phyloP scores from a whole-genome alignment of 495 filamentous ascomycete genomes.

The Neohortaea acidophila region DNA sequence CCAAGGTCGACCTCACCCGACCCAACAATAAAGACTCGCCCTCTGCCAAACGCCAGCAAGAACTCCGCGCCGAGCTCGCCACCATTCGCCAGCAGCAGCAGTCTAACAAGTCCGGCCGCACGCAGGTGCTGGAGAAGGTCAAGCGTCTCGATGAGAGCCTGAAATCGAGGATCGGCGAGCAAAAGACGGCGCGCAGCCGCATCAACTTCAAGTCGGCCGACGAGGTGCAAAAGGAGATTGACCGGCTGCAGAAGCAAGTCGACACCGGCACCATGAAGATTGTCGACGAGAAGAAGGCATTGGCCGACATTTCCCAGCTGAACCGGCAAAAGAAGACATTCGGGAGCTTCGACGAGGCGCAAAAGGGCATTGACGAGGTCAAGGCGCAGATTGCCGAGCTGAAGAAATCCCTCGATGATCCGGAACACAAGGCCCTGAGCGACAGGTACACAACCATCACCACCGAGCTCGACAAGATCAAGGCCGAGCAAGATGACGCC shows the following conservation, averaged over 20 bases:
- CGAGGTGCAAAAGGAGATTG: conserved; percentile 71
- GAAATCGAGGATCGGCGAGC: conserved; percentile 64
- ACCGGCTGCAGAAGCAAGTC: conserved; percentile 63
- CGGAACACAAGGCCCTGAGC: conserved; percentile 75
- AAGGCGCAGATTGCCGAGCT: conserved; percentile 74
- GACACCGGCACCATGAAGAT: conserved; percentile 77
- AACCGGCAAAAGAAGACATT: conserved; percentile 86
- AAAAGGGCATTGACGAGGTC: conserved; percentile 71
- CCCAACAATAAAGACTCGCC: conserved; percentile 64
- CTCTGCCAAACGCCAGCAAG: conserved; percentile 57
- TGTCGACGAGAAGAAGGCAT: conserved; percentile 91
- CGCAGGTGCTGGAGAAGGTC: conserved; percentile 66
- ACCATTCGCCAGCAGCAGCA: conserved; percentile 69
- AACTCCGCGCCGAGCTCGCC: conserved; percentile 56
- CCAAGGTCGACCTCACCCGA: conserved; percentile 65
- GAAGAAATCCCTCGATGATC: conserved; percentile 73
- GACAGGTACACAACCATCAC: conserved; percentile 70
- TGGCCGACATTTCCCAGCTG: conserved; percentile 63
- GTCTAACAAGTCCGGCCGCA: conserved; percentile 63
- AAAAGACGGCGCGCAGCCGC: conserved; percentile 62
- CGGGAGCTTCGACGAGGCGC: conserved; percentile 57
- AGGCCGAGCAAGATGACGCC: conserved; percentile 74
- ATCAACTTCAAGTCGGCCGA: conserved; percentile 73
- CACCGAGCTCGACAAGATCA: conserved; percentile 73
- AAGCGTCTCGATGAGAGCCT: conserved; percentile 69